Conservation (phyloP, 2,329 filamentous ascomycete genomes). For the Lachnellula subtilissima region DNA sequence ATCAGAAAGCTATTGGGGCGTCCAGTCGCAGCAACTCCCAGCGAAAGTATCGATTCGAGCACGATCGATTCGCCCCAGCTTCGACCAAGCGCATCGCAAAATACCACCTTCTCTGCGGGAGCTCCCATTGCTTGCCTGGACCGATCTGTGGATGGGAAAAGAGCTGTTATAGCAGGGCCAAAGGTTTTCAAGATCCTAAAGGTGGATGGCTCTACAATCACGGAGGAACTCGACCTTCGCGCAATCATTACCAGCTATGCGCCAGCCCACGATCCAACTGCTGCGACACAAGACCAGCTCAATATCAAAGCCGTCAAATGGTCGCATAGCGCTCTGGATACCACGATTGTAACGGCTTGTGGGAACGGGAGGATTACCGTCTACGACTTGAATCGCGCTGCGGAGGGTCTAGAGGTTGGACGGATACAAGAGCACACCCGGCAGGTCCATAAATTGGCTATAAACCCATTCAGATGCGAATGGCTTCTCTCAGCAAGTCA, state of each 20-base stretch:
- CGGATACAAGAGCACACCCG: conserved; percentile 58
- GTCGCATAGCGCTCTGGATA: conserved; percentile 42
- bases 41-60: conserved; percentile 20
- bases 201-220: conserved; percentile 48
- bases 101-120: conserved; percentile 47
- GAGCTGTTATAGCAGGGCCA: conserved; percentile 53
- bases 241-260: conserved; percentile 48
- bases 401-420: conserved; percentile 43
- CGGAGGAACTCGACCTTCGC: conserved; percentile 54
- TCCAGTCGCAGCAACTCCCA: conserved; percentile 11
- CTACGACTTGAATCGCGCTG: conserved; percentile 53
- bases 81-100: conserved; percentile 43
- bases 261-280: conserved; percentile 37
- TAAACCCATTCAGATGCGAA: conserved; percentile 53
- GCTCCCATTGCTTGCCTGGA: conserved; percentile 55
- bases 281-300: conserved; percentile 48
- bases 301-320: conserved; percentile 61
- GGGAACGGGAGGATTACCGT: conserved; percentile 60
- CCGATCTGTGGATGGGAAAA: conserved; percentile 50
- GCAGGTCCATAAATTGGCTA: conserved; percentile 59
- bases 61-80: conserved; percentile 23
- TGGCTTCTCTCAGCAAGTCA: conserved; percentile 59
- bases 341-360: conserved; percentile 57
- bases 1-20: conserved; percentile 31
- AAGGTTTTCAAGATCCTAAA: conserved; percentile 55